Conservation (phyloP, 257 asterid species). For the Lycium barbarum region DNA sequence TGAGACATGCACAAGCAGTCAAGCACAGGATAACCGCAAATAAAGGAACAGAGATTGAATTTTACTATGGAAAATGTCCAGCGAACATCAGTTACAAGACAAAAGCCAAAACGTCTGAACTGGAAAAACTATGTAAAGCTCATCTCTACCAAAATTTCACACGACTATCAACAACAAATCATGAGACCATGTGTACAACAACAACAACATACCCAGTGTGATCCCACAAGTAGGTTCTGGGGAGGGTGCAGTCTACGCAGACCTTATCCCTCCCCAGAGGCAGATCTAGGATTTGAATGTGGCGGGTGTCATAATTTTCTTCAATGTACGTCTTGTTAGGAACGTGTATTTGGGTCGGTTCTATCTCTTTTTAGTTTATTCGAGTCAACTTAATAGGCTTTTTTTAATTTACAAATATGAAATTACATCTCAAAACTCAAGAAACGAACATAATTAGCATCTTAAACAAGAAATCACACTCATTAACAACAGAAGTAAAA, state of each 20-base stretch:
- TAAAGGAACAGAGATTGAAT: background rate
- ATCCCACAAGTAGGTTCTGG: background rate
- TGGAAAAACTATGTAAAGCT: constrained; percentile 7
- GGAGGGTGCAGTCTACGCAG: background rate
- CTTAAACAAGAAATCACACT: too few species aligned
- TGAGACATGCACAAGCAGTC: background rate
- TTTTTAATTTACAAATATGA: too few species aligned
- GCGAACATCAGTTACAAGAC: constrained; percentile 8
- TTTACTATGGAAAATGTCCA: constrained; percentile 1
- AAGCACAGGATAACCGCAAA: background rate
- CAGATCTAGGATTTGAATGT: too few species aligned
- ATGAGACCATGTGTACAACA: background rate
- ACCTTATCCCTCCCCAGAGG: background rate
- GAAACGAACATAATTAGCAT: too few species aligned
- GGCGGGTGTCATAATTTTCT: too few species aligned
- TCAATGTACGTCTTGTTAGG: too few species aligned
- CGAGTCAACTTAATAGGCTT: too few species aligned
- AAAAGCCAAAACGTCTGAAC: background rate
- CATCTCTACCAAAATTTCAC: constrained; percentile 11
- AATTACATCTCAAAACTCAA: too few species aligned
- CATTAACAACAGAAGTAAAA: too few species aligned
- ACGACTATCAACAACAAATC: background rate
- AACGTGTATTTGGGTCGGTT: too few species aligned
- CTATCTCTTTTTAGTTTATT: too few species aligned
- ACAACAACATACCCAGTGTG: background rate